phyloP scores from a whole-genome alignment of 305 asterid species.

The Rubia occidens region DNA sequence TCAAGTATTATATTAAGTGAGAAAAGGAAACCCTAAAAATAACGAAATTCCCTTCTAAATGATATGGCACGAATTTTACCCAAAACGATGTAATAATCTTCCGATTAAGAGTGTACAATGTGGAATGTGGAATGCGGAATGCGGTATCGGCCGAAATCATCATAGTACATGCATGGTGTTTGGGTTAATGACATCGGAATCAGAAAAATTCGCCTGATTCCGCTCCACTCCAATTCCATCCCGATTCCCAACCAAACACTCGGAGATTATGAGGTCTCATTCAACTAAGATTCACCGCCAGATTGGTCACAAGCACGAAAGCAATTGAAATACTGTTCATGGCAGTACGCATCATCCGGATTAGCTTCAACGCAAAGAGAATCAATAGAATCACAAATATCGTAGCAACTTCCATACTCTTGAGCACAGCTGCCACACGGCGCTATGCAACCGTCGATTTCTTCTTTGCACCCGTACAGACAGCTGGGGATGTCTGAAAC shows the following conservation, averaged over 20 bases:
- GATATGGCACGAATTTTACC: no score
- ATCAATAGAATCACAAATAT: background rate
- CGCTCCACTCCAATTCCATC: background rate
- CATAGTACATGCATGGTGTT: no score
- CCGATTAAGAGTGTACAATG: no score
- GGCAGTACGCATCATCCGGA: background rate
- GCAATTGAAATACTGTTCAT: background rate
- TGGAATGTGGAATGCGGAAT: no score
- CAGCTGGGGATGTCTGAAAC: background rate
- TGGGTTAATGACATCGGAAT: no score
- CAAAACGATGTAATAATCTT: no score
- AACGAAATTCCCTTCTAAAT: no score
- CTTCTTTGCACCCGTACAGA: background rate
- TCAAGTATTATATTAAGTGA: no score
- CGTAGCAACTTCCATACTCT: background rate
- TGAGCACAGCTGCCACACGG: background rate
- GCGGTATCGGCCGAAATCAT: no score
- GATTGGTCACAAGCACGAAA: background rate
- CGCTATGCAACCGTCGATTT: background rate
- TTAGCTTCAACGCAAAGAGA: background rate
- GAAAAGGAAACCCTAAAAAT: no score
- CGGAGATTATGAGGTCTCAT: background rate
- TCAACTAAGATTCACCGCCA: background rate
- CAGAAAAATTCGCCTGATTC: no score
- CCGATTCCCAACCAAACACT: no score